These are phyloP conservation scores for Alloteropsis semialata DNA, from an alignment of 176 grass and related monocot genomes.

Conservation along the genomic window DNA sequence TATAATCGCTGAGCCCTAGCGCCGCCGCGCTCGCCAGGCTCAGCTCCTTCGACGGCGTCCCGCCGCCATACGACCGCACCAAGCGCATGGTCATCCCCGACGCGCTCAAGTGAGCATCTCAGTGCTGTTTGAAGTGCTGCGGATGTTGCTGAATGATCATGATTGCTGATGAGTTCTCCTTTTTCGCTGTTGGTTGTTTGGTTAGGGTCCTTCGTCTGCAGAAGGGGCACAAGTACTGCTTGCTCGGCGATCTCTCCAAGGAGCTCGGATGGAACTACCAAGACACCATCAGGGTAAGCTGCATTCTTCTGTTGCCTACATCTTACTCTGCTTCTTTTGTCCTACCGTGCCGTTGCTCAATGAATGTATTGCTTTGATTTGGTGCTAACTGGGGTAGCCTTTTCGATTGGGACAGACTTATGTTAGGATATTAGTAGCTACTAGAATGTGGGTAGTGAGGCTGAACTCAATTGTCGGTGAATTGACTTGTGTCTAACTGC, in stretches of 20 bases:
- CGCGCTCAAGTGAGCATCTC: constrained; percentile 46
- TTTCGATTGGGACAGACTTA: neutral
- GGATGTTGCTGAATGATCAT: neutral
- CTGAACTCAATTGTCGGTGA: too few species aligned
- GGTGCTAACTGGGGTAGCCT: neutral
- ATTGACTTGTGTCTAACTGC: too few species aligned
- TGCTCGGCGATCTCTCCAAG: constrained; percentile 50
- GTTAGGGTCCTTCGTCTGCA: constrained; percentile 65
- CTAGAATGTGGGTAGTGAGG: neutral
- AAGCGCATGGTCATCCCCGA: constrained; percentile 72
- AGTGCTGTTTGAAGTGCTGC: neutral
- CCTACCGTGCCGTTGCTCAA: neutral
- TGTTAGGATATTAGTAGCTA: neutral
- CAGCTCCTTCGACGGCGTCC: constrained; percentile 57
- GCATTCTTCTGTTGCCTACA: neutral
- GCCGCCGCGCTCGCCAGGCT: constrained; percentile 51
- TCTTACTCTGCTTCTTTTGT: neutral
- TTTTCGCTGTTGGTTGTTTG: neutral
- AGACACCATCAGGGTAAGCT: constrained; percentile 11
- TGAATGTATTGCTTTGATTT: too few species aligned
- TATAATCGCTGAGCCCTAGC: too few species aligned
- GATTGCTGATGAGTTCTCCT: neutral
- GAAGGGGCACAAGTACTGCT: constrained; percentile 56
- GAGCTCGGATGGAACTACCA: constrained; percentile 65
- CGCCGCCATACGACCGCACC: constrained; percentile 53